These are phyloP conservation scores for Tilletia horrida DNA, from an alignment of 1,284 basidiomycete species.

Conservation along the genomic window DNA sequence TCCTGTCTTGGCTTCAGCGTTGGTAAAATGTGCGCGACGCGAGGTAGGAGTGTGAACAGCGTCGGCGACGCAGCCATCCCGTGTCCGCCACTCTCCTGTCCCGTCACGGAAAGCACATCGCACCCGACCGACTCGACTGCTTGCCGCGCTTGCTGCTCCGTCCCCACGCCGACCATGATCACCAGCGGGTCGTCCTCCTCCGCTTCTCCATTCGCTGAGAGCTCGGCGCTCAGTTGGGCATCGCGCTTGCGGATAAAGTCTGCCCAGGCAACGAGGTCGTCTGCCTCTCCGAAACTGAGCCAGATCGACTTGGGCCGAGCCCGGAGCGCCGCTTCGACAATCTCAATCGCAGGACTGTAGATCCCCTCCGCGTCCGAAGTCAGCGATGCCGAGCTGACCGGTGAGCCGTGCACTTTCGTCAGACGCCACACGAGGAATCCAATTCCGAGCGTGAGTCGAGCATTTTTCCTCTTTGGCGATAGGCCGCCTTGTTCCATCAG, in stretches of 20 bases:
- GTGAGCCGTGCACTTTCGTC: slow-evolving; percentile 31
- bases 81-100: slow-evolving; percentile 49
- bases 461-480: not conserved
- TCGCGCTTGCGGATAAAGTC: slow-evolving; percentile 33
- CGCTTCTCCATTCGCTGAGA: slow-evolving; percentile 22
- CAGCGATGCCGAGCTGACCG: slow-evolving; percentile 21
- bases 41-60: slow-evolving; percentile 33
- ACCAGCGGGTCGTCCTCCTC: slow-evolving; percentile 21
- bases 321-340: slow-evolving; percentile 35
- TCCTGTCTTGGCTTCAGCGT: slow-evolving; percentile 20
- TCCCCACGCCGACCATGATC: slow-evolving; percentile 42
- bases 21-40: slow-evolving; percentile 22
- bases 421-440: slow-evolving; percentile 50
- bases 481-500: slow-evolving; percentile 9
- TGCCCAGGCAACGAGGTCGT: slow-evolving; percentile 36
- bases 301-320: slow-evolving; percentile 41
- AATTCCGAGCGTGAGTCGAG: slow-evolving; percentile 40
- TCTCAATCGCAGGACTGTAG: slow-evolving; percentile 21
- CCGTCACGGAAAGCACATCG: slow-evolving; percentile 43
- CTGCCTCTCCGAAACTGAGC: slow-evolving; percentile 45
- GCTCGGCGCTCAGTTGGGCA: slow-evolving; percentile 25
- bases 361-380: slow-evolving; percentile 16
- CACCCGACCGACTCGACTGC: slow-evolving; percentile 36
- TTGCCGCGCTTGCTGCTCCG: slow-evolving; percentile 31
- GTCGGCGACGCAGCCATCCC: slow-evolving; percentile 44